These are phyloP conservation scores for Marchantia paleacea DNA, from an alignment of 225 moss, liverwort and hornwort genomes.

Conservation along the genomic window DNA sequence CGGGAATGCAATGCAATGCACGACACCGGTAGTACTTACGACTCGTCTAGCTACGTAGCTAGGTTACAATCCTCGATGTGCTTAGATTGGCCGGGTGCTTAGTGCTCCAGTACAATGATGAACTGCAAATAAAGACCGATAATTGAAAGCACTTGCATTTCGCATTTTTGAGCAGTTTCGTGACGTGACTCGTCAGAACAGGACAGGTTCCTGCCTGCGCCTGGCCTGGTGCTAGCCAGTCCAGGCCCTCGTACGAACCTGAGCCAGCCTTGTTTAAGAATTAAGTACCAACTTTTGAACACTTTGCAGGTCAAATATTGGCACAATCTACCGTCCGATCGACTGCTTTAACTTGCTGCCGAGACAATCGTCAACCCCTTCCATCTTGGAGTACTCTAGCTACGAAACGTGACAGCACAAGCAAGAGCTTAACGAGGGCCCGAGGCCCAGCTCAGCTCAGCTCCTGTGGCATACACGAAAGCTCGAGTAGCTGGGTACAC, in stretches of 20 bases:
- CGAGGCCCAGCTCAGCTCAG: neutral
- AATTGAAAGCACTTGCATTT: constrained; percentile 1
- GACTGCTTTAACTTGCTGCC: neutral
- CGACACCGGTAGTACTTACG: no score
- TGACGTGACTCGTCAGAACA: neutral
- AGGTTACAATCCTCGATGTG: neutral
- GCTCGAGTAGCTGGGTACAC: neutral
- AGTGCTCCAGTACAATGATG: constrained; percentile 1
- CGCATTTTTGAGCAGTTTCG: constrained; percentile 1
- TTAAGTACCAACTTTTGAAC: neutral
- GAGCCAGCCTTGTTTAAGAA: neutral
- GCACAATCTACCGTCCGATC: neutral
- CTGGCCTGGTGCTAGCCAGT: neutral
- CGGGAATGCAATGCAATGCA: neutral
- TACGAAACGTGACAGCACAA: neutral
- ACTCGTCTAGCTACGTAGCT: neutral
- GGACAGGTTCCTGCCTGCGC: neutral
- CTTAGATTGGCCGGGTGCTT: neutral
- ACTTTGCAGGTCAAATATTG: neutral
- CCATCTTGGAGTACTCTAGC: neutral
- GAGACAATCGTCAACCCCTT: neutral
- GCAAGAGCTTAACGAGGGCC: neutral
- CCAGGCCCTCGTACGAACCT: neutral
- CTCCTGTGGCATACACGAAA: neutral
- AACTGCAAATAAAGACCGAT: constrained; percentile 3